Conservation (phyloP, 305 asterid species). For the Nicotiana rustica region DNA sequence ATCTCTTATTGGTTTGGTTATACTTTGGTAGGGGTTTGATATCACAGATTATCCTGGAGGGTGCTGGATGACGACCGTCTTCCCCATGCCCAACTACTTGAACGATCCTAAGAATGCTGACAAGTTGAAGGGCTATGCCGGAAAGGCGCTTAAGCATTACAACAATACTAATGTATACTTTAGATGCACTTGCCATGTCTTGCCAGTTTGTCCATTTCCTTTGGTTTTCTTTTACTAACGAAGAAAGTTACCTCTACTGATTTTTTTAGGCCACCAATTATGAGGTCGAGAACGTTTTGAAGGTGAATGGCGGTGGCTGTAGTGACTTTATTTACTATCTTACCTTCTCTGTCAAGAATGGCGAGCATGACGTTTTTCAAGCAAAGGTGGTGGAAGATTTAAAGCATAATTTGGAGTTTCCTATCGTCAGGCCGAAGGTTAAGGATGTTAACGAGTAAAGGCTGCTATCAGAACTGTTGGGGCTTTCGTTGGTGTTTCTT, state of each 20-base stretch:
- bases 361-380: background rate
- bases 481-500: background rate
- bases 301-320: constrained; percentile 12
- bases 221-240: background rate
- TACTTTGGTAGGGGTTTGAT: constrained; percentile 22
- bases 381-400: constrained; percentile 4
- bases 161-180: background rate
- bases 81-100: background rate
- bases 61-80: background rate
- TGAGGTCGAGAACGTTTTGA: background rate
- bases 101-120: background rate
- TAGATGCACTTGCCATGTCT: background rate
- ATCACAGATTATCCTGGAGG: constrained; percentile 18
- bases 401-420: background rate
- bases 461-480: background rate
- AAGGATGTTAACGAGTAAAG: background rate
- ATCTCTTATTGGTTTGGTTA: constrained; percentile 1
- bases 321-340: background rate
- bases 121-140: background rate
- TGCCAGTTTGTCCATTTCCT: background rate
- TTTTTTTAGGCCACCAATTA: too few relatives aligned
- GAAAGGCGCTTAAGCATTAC: background rate
- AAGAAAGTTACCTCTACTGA: background rate
- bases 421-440: constrained; percentile 9
- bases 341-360: background rate